Evolutionary conservation across 2,329 filamentous ascomycete species (phyloP), one percentile per base, ranked within the genome.

Genomic region (Geosmithia putterillii): DNA sequence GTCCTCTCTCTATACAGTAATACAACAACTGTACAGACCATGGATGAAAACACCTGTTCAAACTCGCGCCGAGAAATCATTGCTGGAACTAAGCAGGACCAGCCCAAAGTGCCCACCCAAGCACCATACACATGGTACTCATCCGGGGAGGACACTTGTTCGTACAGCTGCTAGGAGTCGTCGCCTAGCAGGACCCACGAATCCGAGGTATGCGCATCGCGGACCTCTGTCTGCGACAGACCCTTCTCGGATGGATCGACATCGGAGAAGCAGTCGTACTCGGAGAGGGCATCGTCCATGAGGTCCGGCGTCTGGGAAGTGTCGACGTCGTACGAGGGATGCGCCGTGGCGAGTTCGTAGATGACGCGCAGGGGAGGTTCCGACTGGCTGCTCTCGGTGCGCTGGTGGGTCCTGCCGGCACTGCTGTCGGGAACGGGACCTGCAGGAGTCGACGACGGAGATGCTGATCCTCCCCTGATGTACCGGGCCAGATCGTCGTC

Each of bases 121-220:
- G n/a, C n/a, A n/a, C n/a, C n/a, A n/a, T n/a, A n/a, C n/a, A n/a
- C n/a, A n/a, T n/a, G n/a, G n/a, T n/a, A 25, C 14, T 9, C 20
- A 49, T 49, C 46, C 44, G 46, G 42, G 50, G 56, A 59, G 62
- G 62, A 65, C 55, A 6, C 28, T n/a, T n/a, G n/a, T n/a, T n/a
- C n/a, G n/a, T n/a, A n/a, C n/a, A n/a, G n/a, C n/a, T 68, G 63
- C 57, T 69, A 63, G 62, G 58, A 66, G 64, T 60, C 66, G 59
- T 67, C 64, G 54, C 60, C 62, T 51, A 69, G 55, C 55, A 69
- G 57, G 32, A 67, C 58, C 65, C 65, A 69, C 47, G 59, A 52
- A 37, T 61, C 63, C 20, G 57, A 52, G 42, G 51, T 51, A 32
- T 53, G 50, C 39, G 52, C 45, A 39, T 59, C 56, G 41, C 48